Evolutionary conservation across 768 basidiomycete species (phyloP).

Genomic region (Asterophora parasitica): DNA sequence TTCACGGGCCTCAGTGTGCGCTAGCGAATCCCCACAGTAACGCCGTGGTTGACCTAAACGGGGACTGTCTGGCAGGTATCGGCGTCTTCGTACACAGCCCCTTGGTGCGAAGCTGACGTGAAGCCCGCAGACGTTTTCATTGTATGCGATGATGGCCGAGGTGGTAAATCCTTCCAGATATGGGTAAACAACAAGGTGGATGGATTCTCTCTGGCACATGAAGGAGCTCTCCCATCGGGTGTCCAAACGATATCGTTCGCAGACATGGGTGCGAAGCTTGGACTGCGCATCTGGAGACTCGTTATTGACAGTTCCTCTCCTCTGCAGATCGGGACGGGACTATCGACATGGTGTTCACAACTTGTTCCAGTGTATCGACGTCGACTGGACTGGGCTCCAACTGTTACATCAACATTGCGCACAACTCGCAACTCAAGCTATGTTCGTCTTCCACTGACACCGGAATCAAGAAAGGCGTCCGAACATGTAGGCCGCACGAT

Average conservation of each 20-base stretch:
- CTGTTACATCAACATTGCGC: slow-evolving; percentile 87
- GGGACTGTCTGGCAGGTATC: slow-evolving; percentile 89
- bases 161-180: slow-evolving; percentile 73
- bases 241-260: slow-evolving; percentile 81
- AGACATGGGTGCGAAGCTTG: slow-evolving; percentile 65
- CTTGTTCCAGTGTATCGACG: slow-evolving; percentile 67
- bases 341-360: slow-evolving; percentile 90
- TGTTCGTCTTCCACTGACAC: slow-evolving; percentile 58
- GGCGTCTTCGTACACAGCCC: background rate
- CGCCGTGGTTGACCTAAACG: slow-evolving; percentile 89
- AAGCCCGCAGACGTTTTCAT: slow-evolving; percentile 72
- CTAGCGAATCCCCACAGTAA: slow-evolving; percentile 91
- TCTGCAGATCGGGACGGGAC: slow-evolving; percentile 86
- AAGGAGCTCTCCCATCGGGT: slow-evolving; percentile 68
- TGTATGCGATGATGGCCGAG: slow-evolving; percentile 65
- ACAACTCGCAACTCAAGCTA: slow-evolving; percentile 84
- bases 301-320: slow-evolving; percentile 1
- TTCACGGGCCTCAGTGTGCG: slow-evolving; percentile 62
- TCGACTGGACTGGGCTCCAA: slow-evolving; percentile 66
- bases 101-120: background rate
- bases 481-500: slow-evolving; percentile 68
- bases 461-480: slow-evolving; percentile 43
- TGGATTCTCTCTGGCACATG: slow-evolving; percentile 67
- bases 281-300: background rate
- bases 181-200: slow-evolving; percentile 84